Evolutionary conservation across 2,329 filamentous ascomycete genomes (phyloP).

Genomic region (Dendryphion nanum): DNA sequence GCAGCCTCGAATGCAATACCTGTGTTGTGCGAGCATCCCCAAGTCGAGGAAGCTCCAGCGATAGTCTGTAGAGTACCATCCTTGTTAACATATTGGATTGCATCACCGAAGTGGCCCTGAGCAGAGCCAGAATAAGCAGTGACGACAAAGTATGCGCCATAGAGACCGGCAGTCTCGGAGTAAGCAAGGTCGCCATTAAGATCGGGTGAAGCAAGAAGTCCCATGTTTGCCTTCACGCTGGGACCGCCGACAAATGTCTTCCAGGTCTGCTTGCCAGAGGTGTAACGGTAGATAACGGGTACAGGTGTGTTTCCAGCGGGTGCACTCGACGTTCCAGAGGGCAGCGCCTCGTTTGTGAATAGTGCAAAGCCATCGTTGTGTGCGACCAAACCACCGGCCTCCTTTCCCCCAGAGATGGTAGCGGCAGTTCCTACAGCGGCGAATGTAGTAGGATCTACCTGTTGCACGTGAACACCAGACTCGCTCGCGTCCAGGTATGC

Average conservation of each 20-base stretch:
- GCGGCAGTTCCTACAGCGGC: conserved; percentile 52
- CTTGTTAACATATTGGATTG: conserved; percentile 51
- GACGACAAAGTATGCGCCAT: conserved; percentile 63
- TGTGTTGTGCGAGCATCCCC: conserved; percentile 65
- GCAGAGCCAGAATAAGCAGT: conserved; percentile 57
- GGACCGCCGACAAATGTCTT: conserved; percentile 61
- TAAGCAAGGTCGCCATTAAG: conserved; percentile 64
- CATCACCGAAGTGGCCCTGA: conserved; percentile 59
- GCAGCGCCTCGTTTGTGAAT: conserved; percentile 57
- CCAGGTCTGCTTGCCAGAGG: conserved; percentile 55
- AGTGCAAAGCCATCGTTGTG: conserved; percentile 64
- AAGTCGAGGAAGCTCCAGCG: conserved; percentile 53
- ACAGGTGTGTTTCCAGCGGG: conserved; percentile 52
- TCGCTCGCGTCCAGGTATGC: conserved; percentile 60
- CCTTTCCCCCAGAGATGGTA: conserved; percentile 55
- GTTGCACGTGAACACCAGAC: conserved; percentile 57
- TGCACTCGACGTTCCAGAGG: conserved; percentile 51
- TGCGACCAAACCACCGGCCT: conserved; percentile 59
- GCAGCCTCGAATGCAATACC: conserved; percentile 63
- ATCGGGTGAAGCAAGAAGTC: conserved; percentile 54
- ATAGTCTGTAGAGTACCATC: conserved; percentile 53
- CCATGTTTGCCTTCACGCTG: conserved; percentile 47
- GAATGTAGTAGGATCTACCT: conserved; percentile 56
- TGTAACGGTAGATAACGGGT: conserved; percentile 60
- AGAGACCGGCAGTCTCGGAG: conserved; percentile 55